A percentile compares a stretch with the other conserved stretches of the same genome.
These are phyloP conservation scores for Aspergillus wentii DNA, from an alignment of 495 filamentous ascomycete genomes.

Conservation along the genomic window DNA sequence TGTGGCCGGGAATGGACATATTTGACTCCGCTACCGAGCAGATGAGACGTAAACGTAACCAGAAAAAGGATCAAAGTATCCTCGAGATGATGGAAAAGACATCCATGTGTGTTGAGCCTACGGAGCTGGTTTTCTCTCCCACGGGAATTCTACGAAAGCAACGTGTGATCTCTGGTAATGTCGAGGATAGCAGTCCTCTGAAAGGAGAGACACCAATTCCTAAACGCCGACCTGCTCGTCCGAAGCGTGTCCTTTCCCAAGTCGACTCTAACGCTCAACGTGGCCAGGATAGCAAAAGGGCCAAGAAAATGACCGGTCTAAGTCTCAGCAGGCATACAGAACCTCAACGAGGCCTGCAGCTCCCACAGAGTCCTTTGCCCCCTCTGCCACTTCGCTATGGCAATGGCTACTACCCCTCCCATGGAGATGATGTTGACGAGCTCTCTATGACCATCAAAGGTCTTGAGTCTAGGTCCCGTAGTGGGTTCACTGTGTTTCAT, in stretches of 20 bases:
- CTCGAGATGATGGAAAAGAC: conserved; percentile 65
- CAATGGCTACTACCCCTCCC: conserved; percentile 4
- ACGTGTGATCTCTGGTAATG: conserved; percentile 51
- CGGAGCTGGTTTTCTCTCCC: conserved; percentile 63
- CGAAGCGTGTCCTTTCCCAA: conserved; percentile 22
- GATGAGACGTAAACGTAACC: conserved; percentile 77
- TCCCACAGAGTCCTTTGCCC: conserved; percentile 2
- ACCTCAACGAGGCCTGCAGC: conserved; percentile 2
- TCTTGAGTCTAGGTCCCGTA: conserved; percentile 14
- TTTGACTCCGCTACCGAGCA: conserved; percentile 80
- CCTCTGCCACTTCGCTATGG: conserved; percentile 4
- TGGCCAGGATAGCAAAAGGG: conserved; percentile 19
- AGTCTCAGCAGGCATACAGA: no score
- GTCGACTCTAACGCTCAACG: conserved; percentile 28
- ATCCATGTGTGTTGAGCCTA: conserved; percentile 62
- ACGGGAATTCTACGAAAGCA: conserved; percentile 50
- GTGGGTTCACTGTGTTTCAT: conserved; percentile 31
- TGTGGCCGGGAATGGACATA: conserved; percentile 81
- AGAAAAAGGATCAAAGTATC: conserved; percentile 73
- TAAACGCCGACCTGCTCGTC: conserved; percentile 22
- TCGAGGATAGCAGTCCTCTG: conserved; percentile 46
- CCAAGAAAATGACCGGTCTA: conserved; percentile 12
- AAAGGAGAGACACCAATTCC: conserved; percentile 46
- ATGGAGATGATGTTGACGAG: conserved; percentile 24
- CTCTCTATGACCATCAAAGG: conserved; percentile 19